These are phyloP conservation scores for Aspergillus sp. DNA, from an alignment of 2,329 filamentous ascomycete species.

Conservation along the genomic window DNA sequence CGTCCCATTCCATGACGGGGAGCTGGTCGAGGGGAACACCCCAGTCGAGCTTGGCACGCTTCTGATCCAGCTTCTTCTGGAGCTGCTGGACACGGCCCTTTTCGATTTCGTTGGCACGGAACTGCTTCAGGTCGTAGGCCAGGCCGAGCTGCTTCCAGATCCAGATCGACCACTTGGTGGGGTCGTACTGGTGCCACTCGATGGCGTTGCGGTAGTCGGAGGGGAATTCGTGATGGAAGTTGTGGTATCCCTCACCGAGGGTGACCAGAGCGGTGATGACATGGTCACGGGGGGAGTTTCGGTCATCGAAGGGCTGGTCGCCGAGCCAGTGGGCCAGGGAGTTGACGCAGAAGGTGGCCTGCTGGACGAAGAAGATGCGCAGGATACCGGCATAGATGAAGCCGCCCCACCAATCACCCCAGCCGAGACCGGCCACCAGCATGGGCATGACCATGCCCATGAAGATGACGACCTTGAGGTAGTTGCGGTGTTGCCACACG, in stretches of 20 bases:
- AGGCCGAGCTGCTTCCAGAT: slow-evolving; percentile 79
- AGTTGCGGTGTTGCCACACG: slow-evolving; percentile 84
- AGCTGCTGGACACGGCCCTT: slow-evolving; percentile 85
- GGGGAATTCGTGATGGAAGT: slow-evolving; percentile 94
- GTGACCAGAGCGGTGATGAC: slow-evolving; percentile 82
- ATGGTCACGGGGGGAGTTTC: slow-evolving; percentile 86
- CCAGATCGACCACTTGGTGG: slow-evolving; percentile 88
- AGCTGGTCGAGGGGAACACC: slow-evolving; percentile 81
- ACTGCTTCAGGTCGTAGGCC: slow-evolving; percentile 84
- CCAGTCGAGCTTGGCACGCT: slow-evolving; percentile 80
- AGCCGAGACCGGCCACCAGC: slow-evolving; percentile 72
- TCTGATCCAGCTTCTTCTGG: slow-evolving; percentile 91
- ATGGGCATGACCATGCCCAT: slow-evolving; percentile 78
- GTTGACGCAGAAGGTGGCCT: slow-evolving; percentile 92
- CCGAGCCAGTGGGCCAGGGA: slow-evolving; percentile 87
- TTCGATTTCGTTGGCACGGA: slow-evolving; percentile 88
- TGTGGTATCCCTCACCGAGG: slow-evolving; percentile 87
- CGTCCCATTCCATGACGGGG: slow-evolving; percentile 82
- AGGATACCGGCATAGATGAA: slow-evolving; percentile 84
- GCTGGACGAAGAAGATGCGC: slow-evolving; percentile 85
- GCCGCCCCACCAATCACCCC: slow-evolving; percentile 78
- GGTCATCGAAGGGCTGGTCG: slow-evolving; percentile 89
- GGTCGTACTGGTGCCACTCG: slow-evolving; percentile 88
- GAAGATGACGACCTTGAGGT: slow-evolving; percentile 73
- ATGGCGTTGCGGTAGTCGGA: slow-evolving; percentile 92